Percentiles rank a stretch among this genome's conserved stretches.
Evolutionary conservation across 2,329 filamentous ascomycete species (phyloP).

Genomic region (Sporothrix curviconia): DNA sequence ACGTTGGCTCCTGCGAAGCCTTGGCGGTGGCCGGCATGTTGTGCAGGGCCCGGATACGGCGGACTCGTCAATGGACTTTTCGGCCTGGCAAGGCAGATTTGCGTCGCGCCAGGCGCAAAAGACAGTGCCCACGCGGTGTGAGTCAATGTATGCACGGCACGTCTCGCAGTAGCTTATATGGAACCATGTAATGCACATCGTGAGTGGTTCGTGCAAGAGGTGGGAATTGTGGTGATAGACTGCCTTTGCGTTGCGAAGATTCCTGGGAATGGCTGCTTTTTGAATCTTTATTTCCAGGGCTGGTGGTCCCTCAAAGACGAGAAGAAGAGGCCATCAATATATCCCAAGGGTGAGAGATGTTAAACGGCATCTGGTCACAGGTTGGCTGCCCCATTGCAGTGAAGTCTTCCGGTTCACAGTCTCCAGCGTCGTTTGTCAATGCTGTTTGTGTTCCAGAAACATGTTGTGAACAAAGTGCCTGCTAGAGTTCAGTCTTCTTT

Average conservation of each 20-base stretch:
- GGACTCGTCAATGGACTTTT: neutral
- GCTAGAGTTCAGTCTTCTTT: too few relatives aligned
- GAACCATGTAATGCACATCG: conserved; percentile 6
- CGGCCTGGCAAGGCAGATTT: neutral
- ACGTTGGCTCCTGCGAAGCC: neutral
- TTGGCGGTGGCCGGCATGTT: neutral
- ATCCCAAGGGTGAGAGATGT: too few relatives aligned
- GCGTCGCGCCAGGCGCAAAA: neutral
- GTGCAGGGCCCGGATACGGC: neutral
- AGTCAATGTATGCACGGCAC: conserved; percentile 5
- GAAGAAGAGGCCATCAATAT: too few relatives aligned
- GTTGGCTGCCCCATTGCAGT: too few relatives aligned
- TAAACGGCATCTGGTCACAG: too few relatives aligned
- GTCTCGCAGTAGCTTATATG: conserved; percentile 1
- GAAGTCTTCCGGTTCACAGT: too few relatives aligned
- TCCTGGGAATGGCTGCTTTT: neutral
- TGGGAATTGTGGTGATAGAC: neutral
- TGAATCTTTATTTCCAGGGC: too few relatives aligned
- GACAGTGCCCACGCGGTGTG: neutral
- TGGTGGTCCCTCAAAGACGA: too few relatives aligned
- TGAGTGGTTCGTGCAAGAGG: neutral
- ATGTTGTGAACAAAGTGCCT: too few relatives aligned
- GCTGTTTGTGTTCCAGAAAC: too few relatives aligned
- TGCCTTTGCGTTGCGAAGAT: neutral
- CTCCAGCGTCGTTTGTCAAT: too few relatives aligned